phyloP scores from a whole-genome alignment of 1,284 basidiomycete species.

The Ustilago crameri region DNA sequence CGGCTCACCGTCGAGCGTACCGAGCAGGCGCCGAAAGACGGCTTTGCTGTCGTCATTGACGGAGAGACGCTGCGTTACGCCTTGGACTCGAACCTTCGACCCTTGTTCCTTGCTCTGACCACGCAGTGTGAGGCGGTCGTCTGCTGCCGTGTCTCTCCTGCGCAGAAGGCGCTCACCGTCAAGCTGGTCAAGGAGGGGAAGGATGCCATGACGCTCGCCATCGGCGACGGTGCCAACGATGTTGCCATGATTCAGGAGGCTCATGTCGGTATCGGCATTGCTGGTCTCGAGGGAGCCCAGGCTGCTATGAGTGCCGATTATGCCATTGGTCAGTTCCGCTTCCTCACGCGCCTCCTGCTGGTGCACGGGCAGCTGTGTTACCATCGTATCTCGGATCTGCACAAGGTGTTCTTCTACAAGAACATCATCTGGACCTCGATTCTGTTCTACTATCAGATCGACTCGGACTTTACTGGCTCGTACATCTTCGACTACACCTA shows the following conservation, averaged over 20 bases:
- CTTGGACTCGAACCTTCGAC: slow-evolving; percentile 80
- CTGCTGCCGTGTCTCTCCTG: slow-evolving; percentile 94
- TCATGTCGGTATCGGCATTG: slow-evolving; percentile 92
- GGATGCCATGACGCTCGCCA: slow-evolving; percentile 94
- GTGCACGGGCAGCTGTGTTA: slow-evolving; percentile 98
- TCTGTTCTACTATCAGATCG: slow-evolving; percentile 93
- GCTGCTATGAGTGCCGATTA: slow-evolving; percentile 99
- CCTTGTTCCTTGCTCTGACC: slow-evolving; percentile 87
- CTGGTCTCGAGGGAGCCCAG: slow-evolving; percentile 95
- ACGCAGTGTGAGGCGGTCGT: slow-evolving; percentile 97
- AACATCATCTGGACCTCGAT: slow-evolving; percentile 75
- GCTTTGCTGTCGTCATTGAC: slow-evolving; percentile 94
- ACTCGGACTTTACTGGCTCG: slow-evolving; percentile 89
- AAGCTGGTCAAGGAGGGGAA: slow-evolving; percentile 93
- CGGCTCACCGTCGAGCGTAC: slow-evolving; percentile 50
- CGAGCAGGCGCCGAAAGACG: slow-evolving; percentile 61
- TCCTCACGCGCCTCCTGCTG: slow-evolving; percentile 85
- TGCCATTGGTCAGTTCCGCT: slow-evolving; percentile 96
- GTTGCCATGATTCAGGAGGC: slow-evolving; percentile 99
- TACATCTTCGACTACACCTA: slow-evolving; percentile 90
- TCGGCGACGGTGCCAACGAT: slow-evolving; percentile 95
- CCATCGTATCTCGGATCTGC: slow-evolving; percentile 85
- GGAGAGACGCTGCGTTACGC: slow-evolving; percentile 90
- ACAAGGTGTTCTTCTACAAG: slow-evolving; percentile 87
- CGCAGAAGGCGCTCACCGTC: slow-evolving; percentile 95